These are phyloP conservation scores for Fomitopsis pulvina DNA, from an alignment of 768 basidiomycete species.

Conservation along the genomic window DNA sequence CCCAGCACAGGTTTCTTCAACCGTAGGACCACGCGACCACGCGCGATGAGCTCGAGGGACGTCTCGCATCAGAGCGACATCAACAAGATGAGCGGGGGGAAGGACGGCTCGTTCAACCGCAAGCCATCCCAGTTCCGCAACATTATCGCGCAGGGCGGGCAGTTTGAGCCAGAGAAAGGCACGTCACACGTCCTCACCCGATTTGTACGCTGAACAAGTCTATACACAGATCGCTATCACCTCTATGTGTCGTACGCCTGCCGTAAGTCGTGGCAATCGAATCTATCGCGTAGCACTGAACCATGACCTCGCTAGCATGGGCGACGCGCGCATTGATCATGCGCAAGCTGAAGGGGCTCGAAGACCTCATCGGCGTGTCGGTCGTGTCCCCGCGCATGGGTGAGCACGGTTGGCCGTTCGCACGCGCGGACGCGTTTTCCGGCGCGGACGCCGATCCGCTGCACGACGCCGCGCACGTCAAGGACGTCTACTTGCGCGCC, in stretches of 20 bases:
- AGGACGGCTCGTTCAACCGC: slow-evolving; percentile 65
- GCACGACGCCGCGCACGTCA: slow-evolving; percentile 61
- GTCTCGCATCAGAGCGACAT: slow-evolving; percentile 42
- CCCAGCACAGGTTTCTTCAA: too few species aligned
- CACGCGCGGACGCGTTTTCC: slow-evolving; percentile 57
- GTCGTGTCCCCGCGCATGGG: slow-evolving; percentile 46
- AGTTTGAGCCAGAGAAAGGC: slow-evolving; percentile 76
- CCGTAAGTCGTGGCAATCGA: slow-evolving; percentile 41
- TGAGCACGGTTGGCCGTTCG: slow-evolving; percentile 82
- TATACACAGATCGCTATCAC: slow-evolving; percentile 69
- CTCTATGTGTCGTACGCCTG: slow-evolving; percentile 87
- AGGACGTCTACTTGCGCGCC: slow-evolving; percentile 78
- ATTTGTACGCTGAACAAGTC: not conserved
- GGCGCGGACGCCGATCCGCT: slow-evolving; percentile 74
- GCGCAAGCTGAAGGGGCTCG: slow-evolving; percentile 87
- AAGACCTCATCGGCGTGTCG: slow-evolving; percentile 69
- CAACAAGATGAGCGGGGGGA: slow-evolving; percentile 41
- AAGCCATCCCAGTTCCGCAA: slow-evolving; percentile 48
- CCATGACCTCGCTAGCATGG: slow-evolving; percentile 54
- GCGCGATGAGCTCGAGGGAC: slow-evolving; percentile 23
- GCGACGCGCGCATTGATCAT: slow-evolving; percentile 87
- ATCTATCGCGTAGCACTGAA: not conserved
- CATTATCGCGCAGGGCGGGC: slow-evolving; percentile 45
- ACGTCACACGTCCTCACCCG: slow-evolving; percentile 12
- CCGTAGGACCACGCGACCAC: too few species aligned